phyloP scores from a whole-genome alignment of 805 yeast species.

The Saccharomycopsis selenospora region DNA sequence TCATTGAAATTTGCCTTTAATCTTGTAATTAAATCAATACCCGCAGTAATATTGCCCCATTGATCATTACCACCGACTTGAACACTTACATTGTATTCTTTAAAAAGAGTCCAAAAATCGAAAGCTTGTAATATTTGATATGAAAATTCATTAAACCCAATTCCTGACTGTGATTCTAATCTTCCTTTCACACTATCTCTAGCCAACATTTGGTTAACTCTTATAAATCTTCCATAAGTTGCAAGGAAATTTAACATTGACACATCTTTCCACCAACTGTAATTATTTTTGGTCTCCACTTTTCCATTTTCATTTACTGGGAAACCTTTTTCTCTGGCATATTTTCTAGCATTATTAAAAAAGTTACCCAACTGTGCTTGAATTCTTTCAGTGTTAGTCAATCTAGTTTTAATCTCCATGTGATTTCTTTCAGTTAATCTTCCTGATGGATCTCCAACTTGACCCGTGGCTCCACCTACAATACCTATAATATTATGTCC shows the following conservation, averaged over 20 bases:
- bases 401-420: conserved; percentile 46
- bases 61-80: conserved; percentile 98
- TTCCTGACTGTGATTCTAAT: conserved; percentile 58
- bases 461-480: conserved; percentile 94
- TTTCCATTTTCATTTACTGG: conserved; percentile 34
- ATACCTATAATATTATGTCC: conserved; percentile 82
- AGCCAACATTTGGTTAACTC: conserved; percentile 81
- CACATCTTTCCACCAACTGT: conserved; percentile 79
- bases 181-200: conserved; percentile 82
- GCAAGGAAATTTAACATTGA: conserved; percentile 73
- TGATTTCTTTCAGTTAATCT: conserved; percentile 64
- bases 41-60: conserved; percentile 98
- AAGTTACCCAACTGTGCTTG: conserved; percentile 54
- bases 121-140: conserved; percentile 91
- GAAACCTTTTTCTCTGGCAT: conserved; percentile 46
- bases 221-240: conserved; percentile 65
- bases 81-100: conserved; percentile 48
- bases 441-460: conserved; percentile 96
- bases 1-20: conserved; percentile 29
- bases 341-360: conserved; percentile 51
- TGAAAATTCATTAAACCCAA: conserved; percentile 91
- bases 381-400: conserved; percentile 52
- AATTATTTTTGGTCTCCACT: conserved; percentile 51
- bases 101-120: conserved; percentile 79
- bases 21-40: conserved; percentile 76